A percentile compares a stretch with the other conserved stretches of the same genome.
These are phyloP conservation scores for Hippophae rhamnoides DNA, from an alignment of 306 rosid genomes.

Conservation along the genomic window DNA sequence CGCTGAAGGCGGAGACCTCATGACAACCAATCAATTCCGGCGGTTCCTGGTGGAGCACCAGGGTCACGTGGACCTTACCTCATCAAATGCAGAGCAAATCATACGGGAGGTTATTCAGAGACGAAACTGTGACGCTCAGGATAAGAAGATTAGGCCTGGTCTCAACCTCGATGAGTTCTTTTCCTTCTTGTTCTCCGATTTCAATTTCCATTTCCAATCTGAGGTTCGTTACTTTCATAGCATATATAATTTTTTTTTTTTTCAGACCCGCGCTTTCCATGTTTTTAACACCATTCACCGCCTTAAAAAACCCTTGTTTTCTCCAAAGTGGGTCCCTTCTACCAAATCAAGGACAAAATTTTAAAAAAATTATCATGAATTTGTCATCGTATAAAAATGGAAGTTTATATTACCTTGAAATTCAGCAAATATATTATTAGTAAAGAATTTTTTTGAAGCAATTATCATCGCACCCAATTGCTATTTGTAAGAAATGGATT, in stretches of 20 bases:
- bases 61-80: conserved; percentile 28
- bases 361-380: too few relatives aligned
- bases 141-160: conserved; percentile 2
- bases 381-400: too few relatives aligned
- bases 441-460: too few relatives aligned
- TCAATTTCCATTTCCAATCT: conserved; percentile 47
- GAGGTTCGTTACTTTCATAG: conserved; percentile 27
- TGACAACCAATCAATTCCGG: conserved; percentile 49
- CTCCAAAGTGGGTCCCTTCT: too few relatives aligned
- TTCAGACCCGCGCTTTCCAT: neutral
- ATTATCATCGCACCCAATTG: too few relatives aligned
- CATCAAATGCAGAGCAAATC: conserved; percentile 27
- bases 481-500: too few relatives aligned
- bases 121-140: conserved; percentile 15
- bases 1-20: conserved; percentile 21
- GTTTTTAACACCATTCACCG: conserved; percentile 1
- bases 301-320: too few relatives aligned
- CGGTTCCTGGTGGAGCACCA: conserved; percentile 48
- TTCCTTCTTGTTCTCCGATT: conserved; percentile 35
- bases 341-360: too few relatives aligned
- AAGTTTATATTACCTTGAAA: too few relatives aligned
- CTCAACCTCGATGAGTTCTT: conserved; percentile 56
- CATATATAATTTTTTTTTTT: neutral
- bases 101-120: conserved; percentile 22
- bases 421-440: too few relatives aligned